Conservation (phyloP, 1,139 yeast genomes). For the Citeromyces siamensis region DNA sequence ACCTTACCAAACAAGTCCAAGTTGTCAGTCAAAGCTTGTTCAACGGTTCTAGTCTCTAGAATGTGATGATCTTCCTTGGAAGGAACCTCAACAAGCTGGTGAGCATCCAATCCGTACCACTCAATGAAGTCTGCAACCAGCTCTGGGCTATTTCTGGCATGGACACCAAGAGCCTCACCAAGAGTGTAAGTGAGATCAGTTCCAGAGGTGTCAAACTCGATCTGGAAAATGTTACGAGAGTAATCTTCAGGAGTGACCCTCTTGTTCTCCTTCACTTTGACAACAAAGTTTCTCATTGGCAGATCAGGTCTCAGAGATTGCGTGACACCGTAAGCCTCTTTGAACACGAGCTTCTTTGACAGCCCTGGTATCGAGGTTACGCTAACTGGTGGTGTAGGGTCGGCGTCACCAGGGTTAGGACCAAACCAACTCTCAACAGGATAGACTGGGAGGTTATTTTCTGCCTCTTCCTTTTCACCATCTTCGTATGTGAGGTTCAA, state of each 20-base stretch:
- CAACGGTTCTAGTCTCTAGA: constrained; percentile 66
- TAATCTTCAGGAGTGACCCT: constrained; percentile 89
- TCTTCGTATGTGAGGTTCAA: constrained; percentile 19
- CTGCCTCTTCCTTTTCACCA: constrained; percentile 15
- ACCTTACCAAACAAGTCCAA: constrained; percentile 91
- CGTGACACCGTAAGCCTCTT: constrained; percentile 57
- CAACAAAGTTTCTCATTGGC: constrained; percentile 75
- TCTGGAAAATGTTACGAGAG: constrained; percentile 92
- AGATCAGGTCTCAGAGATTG: constrained; percentile 76
- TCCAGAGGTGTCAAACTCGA: constrained; percentile 85
- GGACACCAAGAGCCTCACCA: constrained; percentile 96
- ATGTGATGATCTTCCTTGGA: constrained; percentile 48
- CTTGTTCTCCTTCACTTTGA: constrained; percentile 83
- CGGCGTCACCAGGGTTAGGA: constrained; percentile 43
- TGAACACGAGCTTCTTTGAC: constrained; percentile 65
- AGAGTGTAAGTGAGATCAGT: constrained; percentile 87
- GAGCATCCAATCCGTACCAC: constrained; percentile 60
- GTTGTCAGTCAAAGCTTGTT: constrained; percentile 70
- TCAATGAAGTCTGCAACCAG: constrained; percentile 59
- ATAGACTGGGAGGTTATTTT: constrained; percentile 29
- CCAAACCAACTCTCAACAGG: constrained; percentile 47
- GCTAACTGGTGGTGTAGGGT: constrained; percentile 24
- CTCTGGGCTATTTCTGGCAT: constrained; percentile 67
- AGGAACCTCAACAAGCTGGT: constrained; percentile 58
- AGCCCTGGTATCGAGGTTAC: constrained; percentile 35